phyloP scores from a whole-genome alignment of 805 yeast species.

The Candida hispaniensis region DNA sequence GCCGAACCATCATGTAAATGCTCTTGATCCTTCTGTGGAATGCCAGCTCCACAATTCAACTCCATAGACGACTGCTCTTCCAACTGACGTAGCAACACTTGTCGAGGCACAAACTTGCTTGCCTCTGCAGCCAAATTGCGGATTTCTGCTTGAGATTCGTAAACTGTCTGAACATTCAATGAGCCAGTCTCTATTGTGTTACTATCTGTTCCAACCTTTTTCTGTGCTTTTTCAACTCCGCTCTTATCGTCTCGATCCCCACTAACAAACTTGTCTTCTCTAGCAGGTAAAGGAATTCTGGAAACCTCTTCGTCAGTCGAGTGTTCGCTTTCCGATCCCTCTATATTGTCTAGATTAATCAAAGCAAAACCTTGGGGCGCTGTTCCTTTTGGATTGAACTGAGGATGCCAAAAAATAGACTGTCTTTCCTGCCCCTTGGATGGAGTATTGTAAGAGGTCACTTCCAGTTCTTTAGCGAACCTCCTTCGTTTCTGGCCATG shows the following conservation, averaged over 20 bases:
- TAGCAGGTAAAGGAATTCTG: background rate
- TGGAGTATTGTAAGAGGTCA: constrained; percentile 5
- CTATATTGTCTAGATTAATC: background rate
- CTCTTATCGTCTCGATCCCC: too few relatives aligned
- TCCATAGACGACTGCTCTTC: too few relatives aligned
- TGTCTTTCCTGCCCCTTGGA: constrained; percentile 20
- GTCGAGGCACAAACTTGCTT: constrained; percentile 9
- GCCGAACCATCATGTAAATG: too few relatives aligned
- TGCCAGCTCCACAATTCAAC: too few relatives aligned
- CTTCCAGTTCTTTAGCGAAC: constrained; percentile 5
- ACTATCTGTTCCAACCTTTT: too few relatives aligned
- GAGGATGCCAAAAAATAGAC: constrained; percentile 25
- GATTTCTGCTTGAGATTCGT: constrained; percentile 9
- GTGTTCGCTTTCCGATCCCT: constrained; percentile 1
- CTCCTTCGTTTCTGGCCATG: constrained; percentile 8
- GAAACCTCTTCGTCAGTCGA: constrained; percentile 9
- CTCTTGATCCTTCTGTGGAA: too few relatives aligned
- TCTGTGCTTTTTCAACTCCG: constrained; percentile 1
- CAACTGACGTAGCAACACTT: constrained; percentile 4
- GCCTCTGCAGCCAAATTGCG: constrained; percentile 12
- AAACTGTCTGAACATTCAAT: constrained; percentile 2
- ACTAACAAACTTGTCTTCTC: too few relatives aligned
- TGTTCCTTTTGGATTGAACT: constrained; percentile 23
- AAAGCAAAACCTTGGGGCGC: constrained; percentile 28
- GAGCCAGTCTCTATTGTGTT: background rate